Evolutionary conservation across 2,329 filamentous ascomycete species (phyloP).

Genomic region (Beauveria sp.): DNA sequence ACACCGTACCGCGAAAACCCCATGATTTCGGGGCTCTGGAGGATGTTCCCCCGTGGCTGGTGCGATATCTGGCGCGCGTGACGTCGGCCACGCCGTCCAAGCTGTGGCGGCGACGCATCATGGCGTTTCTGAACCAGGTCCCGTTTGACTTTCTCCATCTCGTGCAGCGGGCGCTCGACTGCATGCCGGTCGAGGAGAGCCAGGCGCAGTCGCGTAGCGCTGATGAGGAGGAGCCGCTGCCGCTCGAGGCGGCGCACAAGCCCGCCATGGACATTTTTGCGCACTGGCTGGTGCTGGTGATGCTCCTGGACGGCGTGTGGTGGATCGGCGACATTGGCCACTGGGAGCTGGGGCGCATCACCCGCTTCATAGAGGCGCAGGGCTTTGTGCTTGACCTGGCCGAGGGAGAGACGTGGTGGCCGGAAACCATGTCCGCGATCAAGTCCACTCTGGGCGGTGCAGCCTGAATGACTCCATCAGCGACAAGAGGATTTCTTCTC

Average conservation of each 20-base stretch:
- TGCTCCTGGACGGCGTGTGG: conserved; percentile 32
- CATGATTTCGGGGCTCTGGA: conserved; percentile 14
- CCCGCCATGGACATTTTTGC: conserved; percentile 30
- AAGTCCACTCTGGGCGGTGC: conserved; percentile 1
- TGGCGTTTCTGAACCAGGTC: conserved; percentile 33
- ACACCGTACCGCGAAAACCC: neutral
- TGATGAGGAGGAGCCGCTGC: neutral
- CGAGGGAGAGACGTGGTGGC: conserved; percentile 25
- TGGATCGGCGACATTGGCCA: conserved; percentile 30
- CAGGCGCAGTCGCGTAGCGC: neutral
- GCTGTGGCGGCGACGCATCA: conserved; percentile 28
- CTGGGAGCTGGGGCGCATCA: conserved; percentile 26
- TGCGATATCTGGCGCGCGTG: conserved; percentile 26
- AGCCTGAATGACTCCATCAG: neutral
- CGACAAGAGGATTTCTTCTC: neutral
- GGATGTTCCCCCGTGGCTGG: conserved; percentile 27
- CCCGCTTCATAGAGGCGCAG: conserved; percentile 14
- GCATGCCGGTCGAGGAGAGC: conserved; percentile 10
- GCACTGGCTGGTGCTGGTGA: conserved; percentile 31
- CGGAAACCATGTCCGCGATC: conserved; percentile 25
- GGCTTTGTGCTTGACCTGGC: conserved; percentile 12
- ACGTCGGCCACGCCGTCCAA: conserved; percentile 22
- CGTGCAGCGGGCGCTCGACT: conserved; percentile 25
- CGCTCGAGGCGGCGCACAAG: conserved; percentile 12
- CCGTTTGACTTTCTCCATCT: conserved; percentile 26